A percentile compares a stretch with the other conserved stretches of the same genome.
These are phyloP conservation scores for Daldinia loculata DNA, from an alignment of 495 filamentous ascomycete genomes.

Conservation along the genomic window DNA sequence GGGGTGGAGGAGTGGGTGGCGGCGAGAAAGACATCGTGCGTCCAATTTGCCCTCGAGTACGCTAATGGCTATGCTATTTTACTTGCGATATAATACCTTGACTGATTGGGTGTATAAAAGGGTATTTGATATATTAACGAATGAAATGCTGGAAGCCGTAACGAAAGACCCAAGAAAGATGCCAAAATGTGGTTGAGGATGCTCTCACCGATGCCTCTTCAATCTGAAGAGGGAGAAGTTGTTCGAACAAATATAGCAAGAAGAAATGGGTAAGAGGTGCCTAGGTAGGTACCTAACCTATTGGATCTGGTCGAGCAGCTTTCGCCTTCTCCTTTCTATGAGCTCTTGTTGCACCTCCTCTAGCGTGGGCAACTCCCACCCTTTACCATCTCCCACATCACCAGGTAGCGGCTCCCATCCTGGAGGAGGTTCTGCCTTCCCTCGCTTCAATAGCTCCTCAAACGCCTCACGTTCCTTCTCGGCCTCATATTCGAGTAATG, in stretches of 20 bases:
- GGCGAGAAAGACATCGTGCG: not conserved
- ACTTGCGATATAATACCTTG: not conserved
- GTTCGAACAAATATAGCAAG: not conserved
- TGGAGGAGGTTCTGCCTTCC: constrained; percentile 55
- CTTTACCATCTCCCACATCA: constrained; percentile 80
- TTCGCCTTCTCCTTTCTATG: constrained; percentile 82
- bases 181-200: constrained; percentile 17
- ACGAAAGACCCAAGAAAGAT: constrained; percentile 31
- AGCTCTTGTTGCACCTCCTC: constrained; percentile 95
- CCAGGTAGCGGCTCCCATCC: constrained; percentile 89
- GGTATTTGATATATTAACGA: constrained; percentile 29
- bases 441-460: constrained; percentile 64
- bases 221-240: not conserved
- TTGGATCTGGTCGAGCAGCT: constrained; percentile 71
- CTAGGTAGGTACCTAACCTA: not conserved
- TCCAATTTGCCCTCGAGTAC: not conserved
- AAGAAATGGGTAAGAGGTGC: constrained; percentile 1
- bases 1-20: not conserved
- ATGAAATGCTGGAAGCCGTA: constrained; percentile 26
- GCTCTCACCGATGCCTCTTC: constrained; percentile 14
- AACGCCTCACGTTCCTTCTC: constrained; percentile 83
- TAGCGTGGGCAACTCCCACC: constrained; percentile 83
- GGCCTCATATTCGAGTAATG: constrained; percentile 80
- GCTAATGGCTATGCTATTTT: not conserved
- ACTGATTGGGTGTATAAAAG: constrained; percentile 5